Evolutionary conservation across 2,329 filamentous ascomycete species (phyloP).

Genomic region (Penicillium sp.): DNA sequence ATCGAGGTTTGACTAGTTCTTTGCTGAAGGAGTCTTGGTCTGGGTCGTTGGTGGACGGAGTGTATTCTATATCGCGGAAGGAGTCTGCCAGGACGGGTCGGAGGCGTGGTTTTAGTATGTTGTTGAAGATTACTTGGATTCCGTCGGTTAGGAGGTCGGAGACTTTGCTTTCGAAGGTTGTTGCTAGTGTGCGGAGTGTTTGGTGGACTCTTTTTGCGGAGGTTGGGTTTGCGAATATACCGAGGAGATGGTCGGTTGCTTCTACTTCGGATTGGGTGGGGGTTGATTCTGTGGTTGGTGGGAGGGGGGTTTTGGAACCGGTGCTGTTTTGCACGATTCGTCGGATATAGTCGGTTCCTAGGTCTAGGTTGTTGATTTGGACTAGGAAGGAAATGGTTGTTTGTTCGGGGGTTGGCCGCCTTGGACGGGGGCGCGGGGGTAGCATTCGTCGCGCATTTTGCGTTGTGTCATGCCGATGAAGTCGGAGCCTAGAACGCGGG

Average conservation of each 20-base stretch:
- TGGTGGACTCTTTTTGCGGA: constrained; percentile 69
- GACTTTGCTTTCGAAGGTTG: constrained; percentile 73
- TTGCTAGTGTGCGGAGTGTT: constrained; percentile 66
- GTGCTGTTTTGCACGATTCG: constrained; percentile 76
- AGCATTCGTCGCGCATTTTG: constrained; percentile 95
- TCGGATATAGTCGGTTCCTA: constrained; percentile 84
- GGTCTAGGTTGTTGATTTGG: constrained; percentile 91
- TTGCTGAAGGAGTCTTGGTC: constrained; percentile 47
- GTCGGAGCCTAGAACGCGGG: constrained; percentile 78
- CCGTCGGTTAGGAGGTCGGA: constrained; percentile 80
- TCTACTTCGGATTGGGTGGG: neutral
- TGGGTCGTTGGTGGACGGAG: constrained; percentile 54
- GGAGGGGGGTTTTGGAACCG: constrained; percentile 29
- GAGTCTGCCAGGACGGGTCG: constrained; percentile 81
- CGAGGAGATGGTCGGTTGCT: constrained; percentile 45
- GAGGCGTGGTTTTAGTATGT: constrained; percentile 80
- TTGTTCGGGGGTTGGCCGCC: constrained; percentile 84
- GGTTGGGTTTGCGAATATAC: constrained; percentile 76
- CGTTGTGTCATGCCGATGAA: constrained; percentile 97
- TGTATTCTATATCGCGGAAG: constrained; percentile 90
- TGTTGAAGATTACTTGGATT: constrained; percentile 79
- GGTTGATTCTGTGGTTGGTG: neutral
- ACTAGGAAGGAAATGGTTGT: constrained; percentile 87
- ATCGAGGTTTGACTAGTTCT: constrained; percentile 72
- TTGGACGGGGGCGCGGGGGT: constrained; percentile 75